Base-by-base conservation (phyloP, 2,329 filamentous ascomycete species). In the Byssoonygena ceratinophila region DNA sequence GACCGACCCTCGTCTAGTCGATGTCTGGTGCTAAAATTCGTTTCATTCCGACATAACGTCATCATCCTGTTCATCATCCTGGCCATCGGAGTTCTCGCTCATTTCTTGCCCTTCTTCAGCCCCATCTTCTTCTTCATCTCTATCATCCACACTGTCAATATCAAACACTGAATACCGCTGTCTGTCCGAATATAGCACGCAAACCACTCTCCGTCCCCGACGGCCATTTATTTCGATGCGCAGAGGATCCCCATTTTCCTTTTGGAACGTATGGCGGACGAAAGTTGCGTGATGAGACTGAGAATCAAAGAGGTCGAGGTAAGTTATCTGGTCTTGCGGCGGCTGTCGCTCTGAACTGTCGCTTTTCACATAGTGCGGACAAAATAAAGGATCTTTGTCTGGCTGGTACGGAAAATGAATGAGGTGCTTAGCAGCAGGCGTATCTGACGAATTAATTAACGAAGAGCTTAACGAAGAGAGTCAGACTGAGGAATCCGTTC, bases 91-190 rank as follows among this genome's bases (percentile, higher is more conserved):
- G 3, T 34, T 18, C 23, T 40, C 46, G 9, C 23, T 36, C 4
- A n/a, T 27, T 14, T 31, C 36, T 40, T 49, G 22, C 3, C 40
- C 47, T 23, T 40, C 51, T 5, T 43, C 31, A 23, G 27, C 23
- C 5, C 23, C 22, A 4, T 53, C 41, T 46, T 39, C 34, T 16
- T 55, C 51, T 37, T 59, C 58, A 34, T 57, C 57, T 46, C 45
- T 60, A 14, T 31, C 58, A 64, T 44, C 61, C 36, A 66, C 68
- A 57, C 72, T 67, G 60, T 74, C 78, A 57, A 82, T 60, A 63
- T 82, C 78, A 54, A 81, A 64, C 12, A 81, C 74, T 45, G 74
- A 70, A 63, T 79, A 81, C 54, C 76, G 72, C 60, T 75, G 69
- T 32, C 68, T 64, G 60, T 78, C 74, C 25, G 74, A 70, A 41